Base-by-base conservation (phyloP, 148 eudicot species). In the Camellia sinensis region DNA sequence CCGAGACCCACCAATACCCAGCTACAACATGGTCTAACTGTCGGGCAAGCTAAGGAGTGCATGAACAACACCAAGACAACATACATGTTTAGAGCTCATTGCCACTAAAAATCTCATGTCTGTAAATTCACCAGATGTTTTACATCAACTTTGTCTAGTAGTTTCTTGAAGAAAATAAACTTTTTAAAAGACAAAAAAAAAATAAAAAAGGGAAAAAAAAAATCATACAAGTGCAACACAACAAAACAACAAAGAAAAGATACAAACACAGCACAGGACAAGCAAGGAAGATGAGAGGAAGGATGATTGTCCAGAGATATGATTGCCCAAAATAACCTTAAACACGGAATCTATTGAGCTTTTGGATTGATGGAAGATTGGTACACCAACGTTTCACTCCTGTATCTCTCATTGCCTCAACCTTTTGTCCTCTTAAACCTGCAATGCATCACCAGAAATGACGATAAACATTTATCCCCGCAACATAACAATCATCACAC, bases 351-450 rank as follows among this genome's bases (percentile, higher is more conserved):
- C 43, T 67, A 73, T 44, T 73, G 69, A 67, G 69, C 54, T 67
- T 45, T 67, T 67, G 53, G 19, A 50, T 83, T 83, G 46, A 81
- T 81, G 37, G 88, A 84, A 41, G 84, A 80, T 72, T 75, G 82
- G 83, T 80, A 84, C 77, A 84, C 85, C 78, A 74, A 44, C 88
- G 85, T 84, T 78, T 89, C 88, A 69, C 83, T 79, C 76, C 56
- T 84, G 84, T 88, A 87, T 78, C 90, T 80, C 84, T 89, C 93
- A 82, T 85, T 85, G 80, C 84, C 87, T 81, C 78, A 79, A 15
- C 68, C 88, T 90, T 79, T 84, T 88, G 43, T 87, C 92, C 81
- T 86, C 88, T 81, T 86, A 89, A 48, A 88, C 92, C 97, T 92
- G 90, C 81, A 87, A 68, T 21, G 60, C 71, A 63, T n/a, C 37